Evolutionary conservation across 805 yeast species (phyloP).

Genomic region (Limtongozyma cylindracea): DNA sequence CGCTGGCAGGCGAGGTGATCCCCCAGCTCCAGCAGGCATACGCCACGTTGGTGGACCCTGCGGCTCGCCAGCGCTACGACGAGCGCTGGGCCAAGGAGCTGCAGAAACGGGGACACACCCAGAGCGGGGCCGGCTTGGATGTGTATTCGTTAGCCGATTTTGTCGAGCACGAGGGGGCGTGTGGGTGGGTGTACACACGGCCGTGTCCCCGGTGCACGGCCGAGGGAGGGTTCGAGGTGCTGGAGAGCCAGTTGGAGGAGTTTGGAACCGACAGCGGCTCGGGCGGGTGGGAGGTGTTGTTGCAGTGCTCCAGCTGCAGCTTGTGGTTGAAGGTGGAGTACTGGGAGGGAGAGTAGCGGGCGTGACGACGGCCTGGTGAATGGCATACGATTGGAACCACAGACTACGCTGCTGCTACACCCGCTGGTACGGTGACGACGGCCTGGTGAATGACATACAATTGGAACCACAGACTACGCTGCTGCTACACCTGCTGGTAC

Average conservation of each 20-base stretch:
- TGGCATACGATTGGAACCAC: too few relatives aligned
- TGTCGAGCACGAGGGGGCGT: conserved; percentile 6
- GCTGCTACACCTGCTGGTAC: too few relatives aligned
- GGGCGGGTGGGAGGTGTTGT: conserved; percentile 33
- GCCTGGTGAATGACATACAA: too few relatives aligned
- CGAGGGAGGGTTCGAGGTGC: conserved; percentile 24
- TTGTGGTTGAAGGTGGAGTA: conserved; percentile 63
- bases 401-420: too few relatives aligned
- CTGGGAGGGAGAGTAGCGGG: conserved; percentile 20
- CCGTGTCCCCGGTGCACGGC: conserved; percentile 48
- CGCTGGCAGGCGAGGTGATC: conserved; percentile 4
- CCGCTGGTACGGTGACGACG: too few relatives aligned
- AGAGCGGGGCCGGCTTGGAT: conserved; percentile 50
- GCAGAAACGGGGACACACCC: conserved; percentile 11
- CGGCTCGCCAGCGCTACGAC: conserved; percentile 24
- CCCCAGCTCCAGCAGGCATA: conserved; percentile 42
- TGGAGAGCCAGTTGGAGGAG: conserved; percentile 33
- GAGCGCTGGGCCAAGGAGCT: conserved; percentile 9
- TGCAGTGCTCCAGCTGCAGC: conserved; percentile 70
- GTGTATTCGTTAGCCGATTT: conserved; percentile 40
- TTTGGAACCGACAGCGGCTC: conserved; percentile 24
- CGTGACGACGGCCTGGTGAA: too few relatives aligned
- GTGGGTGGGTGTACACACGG: conserved; percentile 13
- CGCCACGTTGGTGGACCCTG: conserved; percentile 17
- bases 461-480: too few relatives aligned